A percentile compares a stretch with the other conserved stretches of the same genome.
Evolutionary conservation across 768 basidiomycete species (phyloP).

Genomic region (Mycena vulgaris): DNA sequence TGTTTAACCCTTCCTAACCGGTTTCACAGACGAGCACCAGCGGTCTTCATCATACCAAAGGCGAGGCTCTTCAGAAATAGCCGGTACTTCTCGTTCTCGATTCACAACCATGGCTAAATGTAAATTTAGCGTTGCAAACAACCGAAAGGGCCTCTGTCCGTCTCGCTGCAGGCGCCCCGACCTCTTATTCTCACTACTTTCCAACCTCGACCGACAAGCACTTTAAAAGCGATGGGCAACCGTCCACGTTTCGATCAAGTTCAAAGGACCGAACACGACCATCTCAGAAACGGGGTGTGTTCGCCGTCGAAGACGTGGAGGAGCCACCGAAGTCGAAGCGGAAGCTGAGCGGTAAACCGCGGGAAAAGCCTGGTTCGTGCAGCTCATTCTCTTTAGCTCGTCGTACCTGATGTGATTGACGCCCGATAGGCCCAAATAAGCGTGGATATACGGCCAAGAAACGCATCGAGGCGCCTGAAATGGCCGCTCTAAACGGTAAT

Average conservation of each 20-base stretch:
- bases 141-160: constrained; percentile 72
- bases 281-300: constrained; percentile 26
- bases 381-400: constrained; percentile 9
- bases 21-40: constrained; percentile 4
- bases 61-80: constrained; percentile 17
- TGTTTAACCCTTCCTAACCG: background rate
- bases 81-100: constrained; percentile 13
- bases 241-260: constrained; percentile 39
- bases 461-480: constrained; percentile 78
- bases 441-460: constrained; percentile 82
- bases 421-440: constrained; percentile 62
- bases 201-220: background rate
- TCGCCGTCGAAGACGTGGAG: constrained; percentile 25
- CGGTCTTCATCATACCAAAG: background rate
- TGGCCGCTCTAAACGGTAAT: constrained; percentile 75
- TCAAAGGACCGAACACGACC: constrained; percentile 21
- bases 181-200: background rate
- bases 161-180: constrained; percentile 48
- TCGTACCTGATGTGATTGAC: constrained; percentile 23
- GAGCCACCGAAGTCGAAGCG: constrained; percentile 32
- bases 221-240: constrained; percentile 8
- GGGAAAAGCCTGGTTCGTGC: constrained; percentile 9
- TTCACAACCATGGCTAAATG: constrained; percentile 20
- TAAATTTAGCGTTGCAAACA: constrained; percentile 64
- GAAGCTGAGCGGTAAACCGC: constrained; percentile 22